Evolutionary conservation across 208 protist species (phyloP).

Genomic region (Crithidia fasciculata): DNA sequence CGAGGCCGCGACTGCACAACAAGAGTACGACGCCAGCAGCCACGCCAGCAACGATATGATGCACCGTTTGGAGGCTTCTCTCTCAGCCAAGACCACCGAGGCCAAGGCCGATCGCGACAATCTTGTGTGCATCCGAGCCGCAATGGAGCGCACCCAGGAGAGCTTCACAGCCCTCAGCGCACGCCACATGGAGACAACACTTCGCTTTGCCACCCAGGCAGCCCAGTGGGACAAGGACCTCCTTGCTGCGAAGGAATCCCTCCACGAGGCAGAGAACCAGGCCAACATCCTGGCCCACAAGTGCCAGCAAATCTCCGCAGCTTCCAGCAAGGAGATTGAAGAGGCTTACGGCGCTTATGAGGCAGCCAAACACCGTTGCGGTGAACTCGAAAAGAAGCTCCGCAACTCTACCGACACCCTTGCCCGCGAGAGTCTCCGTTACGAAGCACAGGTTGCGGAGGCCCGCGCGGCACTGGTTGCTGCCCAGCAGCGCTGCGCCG

Average conservation of each 20-base stretch:
- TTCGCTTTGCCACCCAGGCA: neutral
- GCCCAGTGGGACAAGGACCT: constrained; percentile 1
- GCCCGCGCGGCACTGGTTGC: neutral
- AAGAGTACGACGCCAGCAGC: neutral
- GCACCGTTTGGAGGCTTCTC: too few relatives aligned
- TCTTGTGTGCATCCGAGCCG: neutral
- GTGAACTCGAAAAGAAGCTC: neutral
- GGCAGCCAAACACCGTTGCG: neutral
- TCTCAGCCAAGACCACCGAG: neutral
- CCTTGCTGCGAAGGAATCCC: neutral
- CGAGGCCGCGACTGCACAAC: neutral
- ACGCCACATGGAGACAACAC: neutral
- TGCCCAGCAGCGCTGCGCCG: constrained; percentile 2
- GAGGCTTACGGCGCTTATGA: neutral
- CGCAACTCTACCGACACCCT: too few relatives aligned
- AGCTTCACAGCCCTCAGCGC: neutral
- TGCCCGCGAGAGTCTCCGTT: neutral
- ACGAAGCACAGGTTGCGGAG: neutral
- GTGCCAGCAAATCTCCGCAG: neutral
- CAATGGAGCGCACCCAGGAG: neutral
- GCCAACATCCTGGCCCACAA: neutral
- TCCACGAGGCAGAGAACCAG: neutral
- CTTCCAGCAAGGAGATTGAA: neutral
- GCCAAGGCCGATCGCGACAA: neutral
- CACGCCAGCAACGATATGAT: neutral